A percentile compares a stretch with the other conserved stretches of the same genome.
These are phyloP conservation scores for Logfia minima DNA, from an alignment of 129 eudicot species.

Conservation along the genomic window DNA sequence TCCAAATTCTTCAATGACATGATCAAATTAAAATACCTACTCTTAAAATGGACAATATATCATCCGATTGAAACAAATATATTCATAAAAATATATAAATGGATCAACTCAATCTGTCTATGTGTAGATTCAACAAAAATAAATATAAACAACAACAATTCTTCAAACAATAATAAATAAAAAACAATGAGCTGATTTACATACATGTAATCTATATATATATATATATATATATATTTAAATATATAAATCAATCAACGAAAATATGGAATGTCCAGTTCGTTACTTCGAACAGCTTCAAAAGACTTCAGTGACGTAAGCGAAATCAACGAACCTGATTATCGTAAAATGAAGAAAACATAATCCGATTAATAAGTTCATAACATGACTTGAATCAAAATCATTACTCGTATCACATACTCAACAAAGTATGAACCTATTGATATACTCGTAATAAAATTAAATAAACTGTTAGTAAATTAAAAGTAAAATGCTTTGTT, in stretches of 20 bases:
- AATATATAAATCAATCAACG: too few species aligned
- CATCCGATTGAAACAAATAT: neutral
- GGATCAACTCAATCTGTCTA: neutral
- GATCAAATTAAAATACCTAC: neutral
- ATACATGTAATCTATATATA: too few species aligned
- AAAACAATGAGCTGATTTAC: neutral
- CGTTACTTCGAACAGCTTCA: neutral
- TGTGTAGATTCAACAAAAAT: too few species aligned
- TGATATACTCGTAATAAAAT: neutral
- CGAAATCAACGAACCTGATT: neutral
- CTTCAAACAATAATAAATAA: neutral
- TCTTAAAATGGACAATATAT: neutral
- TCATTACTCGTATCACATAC: neutral
- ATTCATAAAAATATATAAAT: neutral
- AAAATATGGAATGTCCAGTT: too few species aligned
- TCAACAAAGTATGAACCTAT: neutral
- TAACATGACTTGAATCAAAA: neutral
- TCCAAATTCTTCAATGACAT: conserved; percentile 8
- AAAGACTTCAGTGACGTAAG: conserved; percentile 9
- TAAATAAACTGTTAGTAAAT: neutral
- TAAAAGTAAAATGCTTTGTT: conserved; percentile 22
- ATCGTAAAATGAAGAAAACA: neutral
- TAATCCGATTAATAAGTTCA: conserved; percentile 6
- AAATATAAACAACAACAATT: neutral
- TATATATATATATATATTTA: too few species aligned